A percentile compares a stretch with the other conserved stretches of the same genome.
phyloP scores from a whole-genome alignment of 176 grass and related monocot genomes.

The Neostapfia colusana region DNA sequence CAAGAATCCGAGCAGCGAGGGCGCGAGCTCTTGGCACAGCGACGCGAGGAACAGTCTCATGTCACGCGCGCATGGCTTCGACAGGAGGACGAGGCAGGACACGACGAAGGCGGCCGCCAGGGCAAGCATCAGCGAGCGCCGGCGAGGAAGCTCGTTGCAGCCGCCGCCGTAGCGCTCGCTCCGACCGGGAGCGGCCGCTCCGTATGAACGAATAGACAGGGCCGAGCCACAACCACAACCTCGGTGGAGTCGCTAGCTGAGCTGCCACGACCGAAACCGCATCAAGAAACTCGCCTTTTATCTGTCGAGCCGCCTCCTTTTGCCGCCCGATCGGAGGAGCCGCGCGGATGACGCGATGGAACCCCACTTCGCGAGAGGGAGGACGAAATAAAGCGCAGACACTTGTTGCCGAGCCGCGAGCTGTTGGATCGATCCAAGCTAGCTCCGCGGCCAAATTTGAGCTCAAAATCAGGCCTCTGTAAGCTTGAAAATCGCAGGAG shows the following conservation, averaged over 20 bases:
- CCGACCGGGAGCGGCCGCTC: constrained; percentile 40
- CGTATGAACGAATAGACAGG: constrained; percentile 44
- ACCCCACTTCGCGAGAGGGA: constrained; percentile 50
- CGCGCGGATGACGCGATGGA: constrained; percentile 66
- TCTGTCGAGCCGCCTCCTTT: constrained; percentile 15
- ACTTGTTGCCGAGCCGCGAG: constrained; percentile 50
- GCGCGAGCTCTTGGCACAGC: constrained; percentile 53
- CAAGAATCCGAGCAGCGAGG: constrained; percentile 42
- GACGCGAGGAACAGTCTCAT: constrained; percentile 65
- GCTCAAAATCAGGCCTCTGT: constrained; percentile 4
- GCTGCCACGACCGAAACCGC: constrained; percentile 26
- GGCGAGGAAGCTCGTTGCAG: neutral
- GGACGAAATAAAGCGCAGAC: constrained; percentile 25
- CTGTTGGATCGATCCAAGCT: constrained; percentile 18
- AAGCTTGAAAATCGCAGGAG: neutral
- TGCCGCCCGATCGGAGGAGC: constrained; percentile 32
- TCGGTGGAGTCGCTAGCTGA: constrained; percentile 36
- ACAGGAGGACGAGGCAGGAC: constrained; percentile 57
- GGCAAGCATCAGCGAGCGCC: constrained; percentile 63
- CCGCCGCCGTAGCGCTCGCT: constrained; percentile 13
- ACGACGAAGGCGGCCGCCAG: constrained; percentile 63
- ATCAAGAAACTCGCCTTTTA: constrained; percentile 38
- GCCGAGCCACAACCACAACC: constrained; percentile 2
- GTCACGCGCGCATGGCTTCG: constrained; percentile 72
- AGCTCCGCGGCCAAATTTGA: constrained; percentile 30